These are phyloP conservation scores for Schizothecium vesticola DNA, from an alignment of 495 filamentous ascomycete species.

Conservation along the genomic window DNA sequence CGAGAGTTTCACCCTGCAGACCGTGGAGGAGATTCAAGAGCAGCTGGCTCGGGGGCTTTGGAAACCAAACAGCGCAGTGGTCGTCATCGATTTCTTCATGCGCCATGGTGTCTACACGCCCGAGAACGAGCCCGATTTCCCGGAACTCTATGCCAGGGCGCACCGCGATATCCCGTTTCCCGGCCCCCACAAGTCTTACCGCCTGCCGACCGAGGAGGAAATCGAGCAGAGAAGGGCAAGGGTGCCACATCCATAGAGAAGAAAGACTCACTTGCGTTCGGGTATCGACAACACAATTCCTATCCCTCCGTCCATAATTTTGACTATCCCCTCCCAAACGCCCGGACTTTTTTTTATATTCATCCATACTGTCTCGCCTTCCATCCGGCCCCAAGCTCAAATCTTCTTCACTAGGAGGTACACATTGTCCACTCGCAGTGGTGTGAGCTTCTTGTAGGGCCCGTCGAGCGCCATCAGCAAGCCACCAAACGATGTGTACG, in stretches of 20 bases:
- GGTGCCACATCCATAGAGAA: background rate
- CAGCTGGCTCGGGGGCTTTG: conserved; percentile 68
- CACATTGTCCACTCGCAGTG: conserved; percentile 82
- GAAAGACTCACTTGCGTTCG: conserved; percentile 11
- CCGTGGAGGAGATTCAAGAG: conserved; percentile 65
- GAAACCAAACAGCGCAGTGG: conserved; percentile 88
- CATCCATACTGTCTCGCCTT: background rate
- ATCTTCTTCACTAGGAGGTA: conserved; percentile 77
- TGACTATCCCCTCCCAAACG: conserved; percentile 7
- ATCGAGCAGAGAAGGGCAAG: conserved; percentile 1
- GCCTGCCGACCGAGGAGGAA: conserved; percentile 6
- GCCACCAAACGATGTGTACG: conserved; percentile 88
- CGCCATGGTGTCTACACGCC: conserved; percentile 74
- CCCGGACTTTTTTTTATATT: background rate
- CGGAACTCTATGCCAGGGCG: conserved; percentile 67
- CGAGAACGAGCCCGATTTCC: conserved; percentile 77
- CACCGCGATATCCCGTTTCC: conserved; percentile 84
- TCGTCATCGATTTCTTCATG: conserved; percentile 86
- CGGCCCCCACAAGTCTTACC: conserved; percentile 45
- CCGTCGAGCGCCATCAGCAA: conserved; percentile 85
- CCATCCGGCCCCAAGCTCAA: background rate
- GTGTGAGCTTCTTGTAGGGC: conserved; percentile 91
- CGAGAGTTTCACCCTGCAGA: conserved; percentile 72
- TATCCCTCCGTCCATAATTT: background rate
- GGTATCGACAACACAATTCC: conserved; percentile 22